Evolutionary conservation across 2,329 filamentous ascomycete genomes (phyloP), one percentile per base, ranked within the genome.

Genomic region (Fusarium sp.): DNA sequence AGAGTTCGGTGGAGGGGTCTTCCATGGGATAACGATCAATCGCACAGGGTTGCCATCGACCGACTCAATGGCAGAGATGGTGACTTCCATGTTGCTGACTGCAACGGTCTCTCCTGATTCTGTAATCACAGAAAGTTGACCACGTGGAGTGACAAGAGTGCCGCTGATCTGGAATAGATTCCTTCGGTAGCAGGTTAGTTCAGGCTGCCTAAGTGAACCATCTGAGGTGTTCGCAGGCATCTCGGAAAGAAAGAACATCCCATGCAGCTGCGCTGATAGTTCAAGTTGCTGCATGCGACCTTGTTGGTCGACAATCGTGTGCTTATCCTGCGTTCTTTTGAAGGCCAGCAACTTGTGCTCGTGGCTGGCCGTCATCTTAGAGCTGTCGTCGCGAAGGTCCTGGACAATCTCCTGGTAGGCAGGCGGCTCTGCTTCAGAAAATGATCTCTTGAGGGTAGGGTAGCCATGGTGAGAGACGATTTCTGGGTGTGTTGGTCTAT

Each of bases 131-230:
- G 91, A 96, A 58, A 95, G 84, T 67, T 94, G 87, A 28, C 89
- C 90, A 67, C 93, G 85, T 3, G 94, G 93, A 16, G 94, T 86
- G 42, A 93, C 93, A 61, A 97, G 88, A 7, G 91, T 94, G 61
- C 95, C 95, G 65, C 94, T 97, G 76, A 98, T 97, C 79, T 98
- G 95, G 80, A 98, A 98, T 50, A 98, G 84, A 77, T 98, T 98
- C 49, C 95, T 89, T 70, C 95, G 91, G 81, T 98, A 98, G 85
- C 95, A 98, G 5, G 95, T 98, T 78, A 98, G 81, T 81, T 98
- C 95, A 54, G 89, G 93, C 77, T 92, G 91, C 51, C 90, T 82
- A 48, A 86, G 78, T 46, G 80, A 83, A 62, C 86, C 87, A 70
- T 91, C 88, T 70, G 79, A 84, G 57, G 84, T 82, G 65, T 85